Base-by-base conservation (phyloP, 495 filamentous ascomycete species). In the Hypoxylon subgilvum region DNA sequence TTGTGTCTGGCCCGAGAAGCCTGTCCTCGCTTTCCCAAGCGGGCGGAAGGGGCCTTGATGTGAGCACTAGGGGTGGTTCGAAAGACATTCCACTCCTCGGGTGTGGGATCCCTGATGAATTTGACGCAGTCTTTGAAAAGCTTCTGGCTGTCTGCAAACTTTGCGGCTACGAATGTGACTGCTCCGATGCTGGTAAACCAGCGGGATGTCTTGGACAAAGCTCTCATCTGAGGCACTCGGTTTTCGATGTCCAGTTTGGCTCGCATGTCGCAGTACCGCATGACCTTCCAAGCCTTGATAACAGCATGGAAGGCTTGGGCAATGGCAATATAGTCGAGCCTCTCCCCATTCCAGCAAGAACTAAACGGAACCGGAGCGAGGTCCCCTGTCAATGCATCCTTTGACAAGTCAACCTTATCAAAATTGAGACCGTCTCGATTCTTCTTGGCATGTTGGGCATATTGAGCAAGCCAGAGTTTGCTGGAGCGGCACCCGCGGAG, bases 101-200 rank as follows among this genome's bases (percentile, higher is more conserved):
- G 71, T 4, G 79, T 83, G 10, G 88, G 88, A n/a, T 90, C 87
- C 14, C 90, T 82, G 16, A 92, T 53, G 28, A 90, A 87, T 69
- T 87, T 86, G 27, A 95, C 76, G 56, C 90, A 92, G 57, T 81
- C 76, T 39, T 79, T 79, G 68, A 75, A 80, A 27, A 81, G 66
- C 38, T 75, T 78, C 49, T 70, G 72, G 10, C 68, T 66, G 27
- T 69, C 69, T 2, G 72, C 62, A 22, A 78, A 75, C 13, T 77
- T 74, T 1, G 88, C 91, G 46, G 77, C 82, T 13, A 91, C 86
- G 31, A 88, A 85, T 49, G 82, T 82, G 25, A 92, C 60, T 25
- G 86, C 82, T 1, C 89, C 91, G 31, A 87, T 78, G 36, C 81
- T 77, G 48, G 88, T 88, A 32, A 90, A 79, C 47, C 86, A 87